Base-by-base conservation (phyloP, 2,329 filamentous ascomycete species). In the Alternaria consortialis region DNA sequence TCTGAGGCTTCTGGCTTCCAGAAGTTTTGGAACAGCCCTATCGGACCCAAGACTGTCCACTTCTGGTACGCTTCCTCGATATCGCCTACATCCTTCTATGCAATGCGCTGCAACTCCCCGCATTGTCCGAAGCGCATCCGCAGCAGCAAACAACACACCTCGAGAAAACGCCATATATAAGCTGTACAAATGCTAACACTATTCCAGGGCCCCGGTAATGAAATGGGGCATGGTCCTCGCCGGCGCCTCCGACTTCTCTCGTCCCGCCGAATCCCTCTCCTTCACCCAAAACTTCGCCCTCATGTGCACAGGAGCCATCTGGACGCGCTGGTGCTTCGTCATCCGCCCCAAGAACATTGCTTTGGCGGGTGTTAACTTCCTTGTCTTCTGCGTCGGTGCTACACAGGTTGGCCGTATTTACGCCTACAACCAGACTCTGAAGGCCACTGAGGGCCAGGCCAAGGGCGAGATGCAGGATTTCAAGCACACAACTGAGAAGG, bases 241-340 rank as follows among this genome's bases (percentile, higher is more conserved):
- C 70, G 95, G 95, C 77, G 87, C 97, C 77, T 90, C 92, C 72
- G 95, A 99, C 84, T 91, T 99, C 79, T 86, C 90, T 65, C 93
- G 95, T 71, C 95, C 95, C 32, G 93, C 91, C 65, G 92, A 96
- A 80, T 93, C 93, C 80, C 92, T 99, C 70, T 97, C 94, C 40
- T 84, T 97, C 65, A 95, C 92, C 31, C 94, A 97, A 83, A 99
- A 98, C 84, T 85, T 85, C 52, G 94, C 95, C 61, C 87, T 99
- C 71, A 95, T 92, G 77, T 89, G 89, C 72, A 99, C 95, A 9
- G 95, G 95, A 69, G 82, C 91, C 68, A 99, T 99, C 86, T 99
- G 95, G 95, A 99, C 95, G 46, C 88, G 95, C 70, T 99, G 95
- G 95, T 99, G 95, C 86, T 86, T 98, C 78, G 91, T 99, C 80